Evolutionary conservation across 441 rosid genomes (phyloP).

Genomic region (Flueggea neowawraea): DNA sequence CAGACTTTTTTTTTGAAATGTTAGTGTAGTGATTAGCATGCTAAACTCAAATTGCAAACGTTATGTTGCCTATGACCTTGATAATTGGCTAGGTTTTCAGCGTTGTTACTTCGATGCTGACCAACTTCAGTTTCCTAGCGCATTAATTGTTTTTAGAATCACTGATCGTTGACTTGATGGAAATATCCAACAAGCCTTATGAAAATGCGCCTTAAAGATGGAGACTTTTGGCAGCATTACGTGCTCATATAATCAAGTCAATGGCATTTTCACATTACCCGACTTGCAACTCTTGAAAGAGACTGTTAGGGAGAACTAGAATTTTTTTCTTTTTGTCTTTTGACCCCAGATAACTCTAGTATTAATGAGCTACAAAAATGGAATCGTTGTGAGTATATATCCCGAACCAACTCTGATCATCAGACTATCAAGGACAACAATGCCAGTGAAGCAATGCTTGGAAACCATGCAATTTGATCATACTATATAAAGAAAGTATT

Average conservation of each 20-base stretch:
- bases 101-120: too few species aligned
- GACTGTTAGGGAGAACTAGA: slow-evolving; percentile 36
- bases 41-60: too few species aligned
- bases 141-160: slow-evolving; percentile 24
- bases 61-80: too few species aligned
- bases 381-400: slow-evolving; percentile 25
- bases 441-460: slow-evolving; percentile 40
- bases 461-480: slow-evolving; percentile 18
- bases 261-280: slow-evolving; percentile 66
- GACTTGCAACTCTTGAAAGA: slow-evolving; percentile 45
- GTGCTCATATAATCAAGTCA: slow-evolving; percentile 66
- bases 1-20: too few species aligned
- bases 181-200: slow-evolving; percentile 59
- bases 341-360: too few species aligned
- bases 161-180: slow-evolving; percentile 53
- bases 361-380: too few species aligned
- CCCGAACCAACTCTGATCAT: not conserved
- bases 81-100: too few species aligned
- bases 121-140: too few species aligned
- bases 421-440: slow-evolving; percentile 34
- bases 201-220: slow-evolving; percentile 53
- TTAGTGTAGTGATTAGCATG: too few species aligned
- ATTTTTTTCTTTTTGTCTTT: slow-evolving; percentile 17
- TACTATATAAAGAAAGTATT: too few species aligned
- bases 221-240: slow-evolving; percentile 46